Percentiles rank a stretch among this genome's conserved stretches.
Evolutionary conservation across 83 land plant genomes (phyloP).

Genomic region (Thuja plicata): DNA sequence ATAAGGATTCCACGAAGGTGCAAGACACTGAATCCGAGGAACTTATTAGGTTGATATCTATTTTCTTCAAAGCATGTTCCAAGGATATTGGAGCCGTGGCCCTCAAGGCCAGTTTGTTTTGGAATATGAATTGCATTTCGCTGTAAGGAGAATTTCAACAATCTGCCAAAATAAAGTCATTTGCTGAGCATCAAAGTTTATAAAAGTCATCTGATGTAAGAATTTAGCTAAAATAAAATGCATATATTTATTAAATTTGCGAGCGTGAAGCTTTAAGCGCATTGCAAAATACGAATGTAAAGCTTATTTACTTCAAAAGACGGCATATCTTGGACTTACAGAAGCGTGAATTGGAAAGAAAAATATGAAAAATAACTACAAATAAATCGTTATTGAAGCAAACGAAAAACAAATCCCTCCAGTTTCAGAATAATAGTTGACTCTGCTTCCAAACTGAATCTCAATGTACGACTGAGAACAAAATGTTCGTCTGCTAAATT

Average conservation of each 20-base stretch:
- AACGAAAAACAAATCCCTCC: neutral
- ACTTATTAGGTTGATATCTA: constrained; percentile 2
- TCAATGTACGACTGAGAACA: neutral
- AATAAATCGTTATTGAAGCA: neutral
- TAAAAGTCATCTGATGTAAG: neutral
- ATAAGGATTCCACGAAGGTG: constrained; percentile 14
- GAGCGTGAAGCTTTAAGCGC: neutral
- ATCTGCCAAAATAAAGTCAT: neutral
- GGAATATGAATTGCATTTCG: neutral
- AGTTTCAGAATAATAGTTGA: neutral
- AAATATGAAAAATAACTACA: neutral
- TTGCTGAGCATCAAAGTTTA: neutral
- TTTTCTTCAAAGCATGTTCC: constrained; percentile 10
- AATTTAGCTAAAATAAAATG: neutral
- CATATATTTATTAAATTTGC: neutral
- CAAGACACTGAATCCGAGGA: neutral
- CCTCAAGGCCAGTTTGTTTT: neutral
- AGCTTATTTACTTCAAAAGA: neutral
- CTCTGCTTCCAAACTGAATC: neutral
- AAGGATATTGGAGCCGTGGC: constrained; percentile 10
- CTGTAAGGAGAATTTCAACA: neutral
- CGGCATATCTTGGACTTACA: too few species aligned
- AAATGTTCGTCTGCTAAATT: neutral
- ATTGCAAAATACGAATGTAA: neutral
- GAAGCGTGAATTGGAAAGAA: neutral